A percentile compares a stretch with the other conserved stretches of the same genome.
phyloP scores from a whole-genome alignment of 495 filamentous ascomycete genomes.

The Antarctomyces pellizariae region DNA sequence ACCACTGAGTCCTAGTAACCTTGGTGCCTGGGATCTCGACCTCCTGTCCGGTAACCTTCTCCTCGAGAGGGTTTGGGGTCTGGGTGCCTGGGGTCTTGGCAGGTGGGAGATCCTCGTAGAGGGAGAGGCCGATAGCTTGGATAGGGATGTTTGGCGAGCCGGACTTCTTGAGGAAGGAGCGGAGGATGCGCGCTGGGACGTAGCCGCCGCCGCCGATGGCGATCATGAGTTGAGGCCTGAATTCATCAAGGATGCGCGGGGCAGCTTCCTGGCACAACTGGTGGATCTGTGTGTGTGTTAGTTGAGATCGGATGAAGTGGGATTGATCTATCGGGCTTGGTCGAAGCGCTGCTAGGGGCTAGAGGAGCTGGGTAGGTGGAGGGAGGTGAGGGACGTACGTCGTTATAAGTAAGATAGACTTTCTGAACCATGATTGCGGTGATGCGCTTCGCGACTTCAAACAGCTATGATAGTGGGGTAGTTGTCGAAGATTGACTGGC shows the following conservation, averaged over 20 bases:
- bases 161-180: constrained; percentile 85
- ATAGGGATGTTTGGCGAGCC: constrained; percentile 91
- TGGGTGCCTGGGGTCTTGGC: constrained; percentile 10
- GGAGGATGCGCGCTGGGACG: constrained; percentile 87
- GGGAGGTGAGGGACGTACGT: constrained; percentile 30
- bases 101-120: constrained; percentile 67
- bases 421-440: constrained; percentile 54
- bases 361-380: not conserved
- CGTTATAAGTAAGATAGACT: constrained; percentile 85
- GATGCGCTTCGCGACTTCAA: not conserved
- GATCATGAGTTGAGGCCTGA: constrained; percentile 90
- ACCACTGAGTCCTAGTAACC: constrained; percentile 95
- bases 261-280: constrained; percentile 82
- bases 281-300: constrained; percentile 48
- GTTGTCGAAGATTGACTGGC: not conserved
- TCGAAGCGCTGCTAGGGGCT: not conserved
- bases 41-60: constrained; percentile 27
- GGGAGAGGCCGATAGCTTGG: constrained; percentile 92
- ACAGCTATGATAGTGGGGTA: not conserved
- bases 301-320: constrained; percentile 1
- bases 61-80: constrained; percentile 2
- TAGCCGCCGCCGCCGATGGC: constrained; percentile 96
- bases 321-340: not conserved
- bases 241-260: constrained; percentile 51
- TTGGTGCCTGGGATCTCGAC: constrained; percentile 62